Percentiles rank a stretch among this genome's conserved stretches.
These are phyloP conservation scores for Orbilia oligospora DNA, from an alignment of 2,329 filamentous ascomycete species.

Conservation along the genomic window DNA sequence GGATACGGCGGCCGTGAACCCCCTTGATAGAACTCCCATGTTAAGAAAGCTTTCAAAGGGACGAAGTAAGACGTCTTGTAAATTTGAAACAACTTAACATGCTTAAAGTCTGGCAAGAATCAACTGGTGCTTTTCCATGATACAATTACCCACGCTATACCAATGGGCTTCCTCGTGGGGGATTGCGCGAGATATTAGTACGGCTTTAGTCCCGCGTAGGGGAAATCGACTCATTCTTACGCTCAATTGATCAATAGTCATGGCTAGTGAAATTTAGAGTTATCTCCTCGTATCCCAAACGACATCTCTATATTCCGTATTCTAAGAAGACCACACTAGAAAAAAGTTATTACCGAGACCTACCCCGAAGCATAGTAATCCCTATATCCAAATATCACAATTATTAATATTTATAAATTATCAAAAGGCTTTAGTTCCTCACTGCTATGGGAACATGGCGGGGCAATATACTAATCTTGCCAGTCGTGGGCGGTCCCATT, in stretches of 20 bases:
- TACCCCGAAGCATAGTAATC: too few relatives aligned
- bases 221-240: constrained; percentile 1
- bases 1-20: not conserved
- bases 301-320: too few relatives aligned
- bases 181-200: constrained; percentile 9
- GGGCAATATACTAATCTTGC: too few relatives aligned
- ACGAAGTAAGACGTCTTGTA: not conserved
- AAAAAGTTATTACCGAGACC: too few relatives aligned
- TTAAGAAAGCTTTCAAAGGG: not conserved
- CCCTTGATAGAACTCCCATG: not conserved
- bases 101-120: not conserved
- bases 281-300: too few relatives aligned
- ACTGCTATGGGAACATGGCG: too few relatives aligned
- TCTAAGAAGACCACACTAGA: too few relatives aligned
- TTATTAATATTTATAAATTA: too few relatives aligned
- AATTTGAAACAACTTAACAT: not conserved
- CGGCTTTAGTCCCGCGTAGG: not conserved
- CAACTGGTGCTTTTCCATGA: not conserved
- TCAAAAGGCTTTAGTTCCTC: too few relatives aligned
- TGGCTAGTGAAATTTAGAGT: not conserved
- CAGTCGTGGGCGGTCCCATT: too few relatives aligned
- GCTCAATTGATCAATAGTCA: not conserved
- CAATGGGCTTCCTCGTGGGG: not conserved
- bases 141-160: not conserved
- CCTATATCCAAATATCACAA: too few relatives aligned